phyloP scores from a whole-genome alignment of 805 yeast genomes.

The Danielia reshetovae region DNA sequence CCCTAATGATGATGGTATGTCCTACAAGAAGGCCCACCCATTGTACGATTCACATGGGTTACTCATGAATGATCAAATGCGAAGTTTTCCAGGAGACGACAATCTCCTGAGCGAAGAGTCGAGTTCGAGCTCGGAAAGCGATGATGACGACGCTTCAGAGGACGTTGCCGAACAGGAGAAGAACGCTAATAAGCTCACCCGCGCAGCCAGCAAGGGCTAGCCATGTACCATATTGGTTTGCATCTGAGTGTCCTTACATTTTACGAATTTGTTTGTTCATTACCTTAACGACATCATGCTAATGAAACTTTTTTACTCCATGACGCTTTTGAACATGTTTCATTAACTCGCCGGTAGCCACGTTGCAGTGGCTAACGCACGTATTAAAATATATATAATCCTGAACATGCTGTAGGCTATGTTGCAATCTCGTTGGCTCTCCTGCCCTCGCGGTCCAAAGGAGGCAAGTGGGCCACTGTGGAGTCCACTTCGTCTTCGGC shows the following conservation, averaged over 20 bases:
- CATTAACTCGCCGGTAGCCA: neutral
- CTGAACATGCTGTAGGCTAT: neutral
- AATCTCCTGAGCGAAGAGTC: slow-evolving; percentile 25
- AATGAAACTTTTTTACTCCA: slow-evolving; percentile 1
- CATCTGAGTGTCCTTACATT: neutral
- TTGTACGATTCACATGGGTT: slow-evolving; percentile 45
- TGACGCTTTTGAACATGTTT: neutral
- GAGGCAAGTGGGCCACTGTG: slow-evolving; percentile 28
- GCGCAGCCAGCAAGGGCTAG: slow-evolving; percentile 40
- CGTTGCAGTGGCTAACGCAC: slow-evolving; percentile 1
- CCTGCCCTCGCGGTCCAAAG: slow-evolving; percentile 36
- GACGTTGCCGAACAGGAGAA: slow-evolving; percentile 20
- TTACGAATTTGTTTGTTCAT: neutral
- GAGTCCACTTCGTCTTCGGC: slow-evolving; percentile 18
- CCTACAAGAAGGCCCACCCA: slow-evolving; percentile 63
- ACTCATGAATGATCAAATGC: slow-evolving; percentile 13
- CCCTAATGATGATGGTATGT: slow-evolving; percentile 78
- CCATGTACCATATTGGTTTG: no score
- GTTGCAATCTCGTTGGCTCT: slow-evolving; percentile 10
- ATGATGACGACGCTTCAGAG: slow-evolving; percentile 25
- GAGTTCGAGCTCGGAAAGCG: slow-evolving; percentile 29
- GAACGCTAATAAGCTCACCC: slow-evolving; percentile 28
- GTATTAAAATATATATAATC: slow-evolving; percentile 6
- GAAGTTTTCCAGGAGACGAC: slow-evolving; percentile 6
- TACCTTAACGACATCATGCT: slow-evolving; percentile 3